These are phyloP conservation scores for Daedaleopsis nitida DNA, from an alignment of 768 basidiomycete genomes.

Conservation along the genomic window DNA sequence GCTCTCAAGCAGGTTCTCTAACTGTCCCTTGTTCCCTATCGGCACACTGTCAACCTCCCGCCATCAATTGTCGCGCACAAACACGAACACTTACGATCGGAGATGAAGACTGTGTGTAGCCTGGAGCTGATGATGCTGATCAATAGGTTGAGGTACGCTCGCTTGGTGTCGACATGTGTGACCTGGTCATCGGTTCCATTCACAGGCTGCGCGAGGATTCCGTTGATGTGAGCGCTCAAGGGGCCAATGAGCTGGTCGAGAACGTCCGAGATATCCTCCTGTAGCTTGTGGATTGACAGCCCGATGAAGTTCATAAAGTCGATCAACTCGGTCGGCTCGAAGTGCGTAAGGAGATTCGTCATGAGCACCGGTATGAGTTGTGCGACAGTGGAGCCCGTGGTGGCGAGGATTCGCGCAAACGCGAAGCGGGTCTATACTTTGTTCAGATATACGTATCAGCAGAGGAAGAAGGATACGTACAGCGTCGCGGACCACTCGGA, in stretches of 20 bases:
- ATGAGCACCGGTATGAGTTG: constrained; percentile 89
- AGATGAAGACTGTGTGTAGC: constrained; percentile 82
- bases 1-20: constrained; percentile 75
- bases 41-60: constrained; percentile 25
- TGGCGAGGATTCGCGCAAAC: constrained; percentile 90
- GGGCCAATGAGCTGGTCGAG: constrained; percentile 90
- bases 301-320: constrained; percentile 97
- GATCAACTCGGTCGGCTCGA: constrained; percentile 88
- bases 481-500: constrained; percentile 89
- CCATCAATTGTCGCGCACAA: neutral
- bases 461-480: constrained; percentile 47
- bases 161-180: constrained; percentile 79
- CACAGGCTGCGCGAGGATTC: constrained; percentile 77
- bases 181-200: constrained; percentile 86
- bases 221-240: constrained; percentile 78
- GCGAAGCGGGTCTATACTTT: constrained; percentile 79
- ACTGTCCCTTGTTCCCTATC: constrained; percentile 62
- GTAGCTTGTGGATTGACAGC: constrained; percentile 86
- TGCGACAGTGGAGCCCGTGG: constrained; percentile 84
- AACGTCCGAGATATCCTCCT: constrained; percentile 86
- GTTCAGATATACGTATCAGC: neutral
- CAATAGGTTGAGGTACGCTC: constrained; percentile 83
- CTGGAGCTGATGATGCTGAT: constrained; percentile 81
- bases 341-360: constrained; percentile 86
- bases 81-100: constrained; percentile 67